Evolutionary conservation across 176 grass and related monocot genomes (phyloP).

Genomic region (Ensete glaucum): DNA sequence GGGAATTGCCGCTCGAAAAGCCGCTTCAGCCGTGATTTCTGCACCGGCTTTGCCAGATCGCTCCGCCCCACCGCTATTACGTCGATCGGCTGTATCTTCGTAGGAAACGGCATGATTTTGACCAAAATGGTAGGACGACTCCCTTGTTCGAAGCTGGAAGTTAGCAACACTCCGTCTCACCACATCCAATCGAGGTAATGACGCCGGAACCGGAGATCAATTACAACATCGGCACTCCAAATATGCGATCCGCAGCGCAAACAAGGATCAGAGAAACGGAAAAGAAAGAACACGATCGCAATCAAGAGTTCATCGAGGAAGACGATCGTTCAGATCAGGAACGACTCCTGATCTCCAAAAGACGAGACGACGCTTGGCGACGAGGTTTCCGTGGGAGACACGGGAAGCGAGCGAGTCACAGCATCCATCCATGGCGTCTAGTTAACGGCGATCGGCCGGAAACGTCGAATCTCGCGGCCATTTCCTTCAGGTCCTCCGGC

Average conservation of each 20-base stretch:
- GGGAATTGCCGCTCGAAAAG: constrained; percentile 9
- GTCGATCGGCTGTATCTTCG: constrained; percentile 15
- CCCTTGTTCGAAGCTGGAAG: too few relatives aligned
- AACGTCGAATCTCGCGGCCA: too few relatives aligned
- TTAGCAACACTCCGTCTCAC: too few relatives aligned
- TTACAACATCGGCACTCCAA: too few relatives aligned
- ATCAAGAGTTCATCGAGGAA: not conserved
- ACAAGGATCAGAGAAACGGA: too few relatives aligned
- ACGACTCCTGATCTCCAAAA: not conserved
- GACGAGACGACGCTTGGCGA: too few relatives aligned
- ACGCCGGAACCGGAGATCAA: too few relatives aligned
- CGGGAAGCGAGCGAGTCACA: not conserved
- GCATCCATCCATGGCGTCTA: not conserved
- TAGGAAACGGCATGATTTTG: not conserved
- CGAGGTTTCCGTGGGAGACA: not conserved
- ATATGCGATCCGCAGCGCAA: too few relatives aligned
- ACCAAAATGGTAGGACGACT: too few relatives aligned
- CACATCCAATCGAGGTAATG: too few relatives aligned
- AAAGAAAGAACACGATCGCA: too few relatives aligned
- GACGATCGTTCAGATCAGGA: not conserved
- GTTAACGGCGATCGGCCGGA: not conserved
- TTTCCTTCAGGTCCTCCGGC: too few relatives aligned
- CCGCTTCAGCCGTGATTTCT: constrained; percentile 5
- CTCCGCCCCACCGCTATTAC: not conserved
- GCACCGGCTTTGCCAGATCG: not conserved